Evolutionary conservation across 352 stramenopile species (phyloP), one percentile per base, ranked within the genome.

Genomic region (Aphanomyces cochlioides): DNA sequence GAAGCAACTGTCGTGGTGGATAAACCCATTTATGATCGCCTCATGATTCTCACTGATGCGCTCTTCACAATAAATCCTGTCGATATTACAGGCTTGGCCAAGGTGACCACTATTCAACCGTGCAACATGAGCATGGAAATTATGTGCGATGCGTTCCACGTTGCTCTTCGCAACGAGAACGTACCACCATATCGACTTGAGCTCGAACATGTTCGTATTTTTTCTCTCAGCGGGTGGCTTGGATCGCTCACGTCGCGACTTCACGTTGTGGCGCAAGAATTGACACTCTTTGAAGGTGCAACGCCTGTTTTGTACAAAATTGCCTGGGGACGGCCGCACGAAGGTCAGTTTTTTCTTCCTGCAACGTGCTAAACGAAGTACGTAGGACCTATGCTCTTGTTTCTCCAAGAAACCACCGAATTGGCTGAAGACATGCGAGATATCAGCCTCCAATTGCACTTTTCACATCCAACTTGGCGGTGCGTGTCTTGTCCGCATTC

Each of bases 201-300:
- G 12, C 92, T 93, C 37, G 73, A 94, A 67, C 79, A 90, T 38
- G 74, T 93, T 12, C 80, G 84, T 53, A 74, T 96, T 8, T 96
- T 96, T 63, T 87, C 94, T 69, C 76, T 96, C 8, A 91, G 85
- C n/a, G 85, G 93, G 67, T 96, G 87, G 87, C 85, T 94, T 75
- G 85, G 87, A 1, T 82, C 92, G 61, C 72, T 96, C 36, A 78
- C 85, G 4, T 96, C 88, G 19, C 81, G 84, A 15, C 77, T 91
- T 5, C 88, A 96, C 57, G 73, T 94, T 0, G 75, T 80, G 8
- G 83, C 78, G 5, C 81, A 90, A 61, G 90, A 93, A 48, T 70
- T 87, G 17, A 90, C 88, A 3, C 74, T 96, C 19, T 69, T 93
- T 15, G 85, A 96, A 75, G 84, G 91, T 76, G 72, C 89, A 67